A percentile compares a stretch with the other conserved stretches of the same genome.
Conservation (phyloP, 176 grass and related monocot species). For the Canna indica region DNA sequence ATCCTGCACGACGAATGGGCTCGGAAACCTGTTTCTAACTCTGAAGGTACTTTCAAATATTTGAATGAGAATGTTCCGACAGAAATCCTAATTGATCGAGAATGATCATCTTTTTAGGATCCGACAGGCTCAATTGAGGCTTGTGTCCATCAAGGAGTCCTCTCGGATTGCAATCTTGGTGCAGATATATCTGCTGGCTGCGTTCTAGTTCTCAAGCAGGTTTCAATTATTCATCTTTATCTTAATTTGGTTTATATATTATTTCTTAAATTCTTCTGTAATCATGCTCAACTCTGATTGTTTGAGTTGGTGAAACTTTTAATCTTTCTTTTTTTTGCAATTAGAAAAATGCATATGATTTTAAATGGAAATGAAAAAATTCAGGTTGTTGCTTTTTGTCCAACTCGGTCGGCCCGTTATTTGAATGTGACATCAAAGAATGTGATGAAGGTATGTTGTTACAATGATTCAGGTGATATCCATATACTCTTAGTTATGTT, state of each 20-base stretch:
- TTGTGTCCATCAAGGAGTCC: conserved; percentile 34
- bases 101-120: conserved; percentile 27
- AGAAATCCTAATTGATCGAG: neutral
- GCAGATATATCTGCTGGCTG: conserved; percentile 35
- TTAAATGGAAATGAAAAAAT: neutral
- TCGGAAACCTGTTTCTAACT: conserved; percentile 47
- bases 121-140: conserved; percentile 28
- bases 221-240: neutral
- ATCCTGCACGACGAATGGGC: conserved; percentile 45
- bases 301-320: neutral
- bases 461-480: neutral
- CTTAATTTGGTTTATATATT: neutral
- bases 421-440: conserved; percentile 44
- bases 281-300: neutral
- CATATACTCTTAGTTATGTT: neutral
- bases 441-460: conserved; percentile 30
- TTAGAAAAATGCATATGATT: neutral
- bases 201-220: conserved; percentile 40
- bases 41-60: conserved; percentile 39
- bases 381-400: conserved; percentile 40
- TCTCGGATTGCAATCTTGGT: conserved; percentile 18
- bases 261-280: neutral
- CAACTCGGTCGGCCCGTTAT: conserved; percentile 26
- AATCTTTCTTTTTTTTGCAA: neutral
- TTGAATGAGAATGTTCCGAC: neutral